Conservation (phyloP, 345 rosid genomes). For the Lagerstroemia speciosa region DNA sequence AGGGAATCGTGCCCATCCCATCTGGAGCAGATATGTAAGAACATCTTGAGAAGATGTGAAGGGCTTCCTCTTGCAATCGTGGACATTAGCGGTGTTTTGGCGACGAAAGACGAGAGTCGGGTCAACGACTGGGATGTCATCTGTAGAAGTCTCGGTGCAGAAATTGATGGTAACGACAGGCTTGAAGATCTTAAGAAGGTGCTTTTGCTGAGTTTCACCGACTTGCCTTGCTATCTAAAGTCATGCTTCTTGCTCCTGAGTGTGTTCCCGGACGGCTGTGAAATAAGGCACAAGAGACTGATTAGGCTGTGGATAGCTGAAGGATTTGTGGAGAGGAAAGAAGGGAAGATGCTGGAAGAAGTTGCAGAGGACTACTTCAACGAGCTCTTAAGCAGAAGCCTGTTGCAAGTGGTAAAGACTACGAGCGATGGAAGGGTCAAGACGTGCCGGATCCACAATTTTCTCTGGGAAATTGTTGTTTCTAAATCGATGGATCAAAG, state of each 20-base stretch:
- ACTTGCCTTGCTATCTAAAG: constrained; percentile 33
- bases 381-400: constrained; percentile 31
- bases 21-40: constrained; percentile 17
- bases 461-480: constrained; percentile 24
- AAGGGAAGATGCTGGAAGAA: constrained; percentile 34
- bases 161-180: constrained; percentile 21
- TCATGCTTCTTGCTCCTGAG: constrained; percentile 31
- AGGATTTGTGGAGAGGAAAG: constrained; percentile 30
- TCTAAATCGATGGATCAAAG: constrained; percentile 28
- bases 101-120: constrained; percentile 18
- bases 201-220: constrained; percentile 27
- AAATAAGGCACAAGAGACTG: constrained; percentile 14
- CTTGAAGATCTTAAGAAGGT: constrained; percentile 23
- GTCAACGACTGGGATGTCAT: constrained; percentile 31
- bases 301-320: constrained; percentile 34
- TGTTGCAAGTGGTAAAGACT: constrained; percentile 20
- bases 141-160: constrained; percentile 21
- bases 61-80: constrained; percentile 39
- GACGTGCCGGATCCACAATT: constrained; percentile 29
- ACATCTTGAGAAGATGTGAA: constrained; percentile 24
- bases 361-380: constrained; percentile 33
- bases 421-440: constrained; percentile 23
- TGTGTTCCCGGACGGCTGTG: constrained; percentile 29
- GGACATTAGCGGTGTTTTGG: constrained; percentile 34
- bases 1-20: constrained; percentile 22